Base-by-base conservation (phyloP, 805 yeast genomes). In the Sporopachydermia lactativora region DNA sequence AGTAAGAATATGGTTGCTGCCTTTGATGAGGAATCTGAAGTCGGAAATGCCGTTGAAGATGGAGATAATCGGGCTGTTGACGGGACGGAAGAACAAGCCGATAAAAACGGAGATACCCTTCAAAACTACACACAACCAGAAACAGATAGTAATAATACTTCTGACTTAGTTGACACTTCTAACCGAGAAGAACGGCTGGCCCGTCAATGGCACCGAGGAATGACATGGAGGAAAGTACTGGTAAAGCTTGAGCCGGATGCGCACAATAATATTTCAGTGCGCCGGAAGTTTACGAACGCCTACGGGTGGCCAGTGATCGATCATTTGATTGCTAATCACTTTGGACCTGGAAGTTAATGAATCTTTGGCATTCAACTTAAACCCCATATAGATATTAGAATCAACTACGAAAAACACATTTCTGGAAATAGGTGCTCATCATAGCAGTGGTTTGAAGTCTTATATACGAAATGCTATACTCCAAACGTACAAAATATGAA, bases 271-370 rank as follows among this genome's bases (percentile, higher is more conserved):
- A 86, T 92, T 18, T 68, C 84, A 18, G 97, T 89, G 1, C 65
- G 98, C 46, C 68, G 98, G 48, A 62, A 83, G 45, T 92, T 83
- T 64, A 79, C 94, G 4, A 89, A 89, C 59, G 92, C 96, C 0
- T 88, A 80, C 59, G 98, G 98, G 2, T 85, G 96, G 92, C 84
- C 82, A 1, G 95, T 85, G 0, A 67, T 89, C n/a, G 80, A 78
- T 36, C 95, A 89, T 57, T 51, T 88, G 48, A 82, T 81, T 1
- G 64, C 71, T 13, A 70, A 73, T 41, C 88, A 81, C 59, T n/a
- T n/a, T n/a, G n/a, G n/a, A n/a, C n/a, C n/a, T n/a, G n/a, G n/a
- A n/a, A n/a, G n/a, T n/a, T n/a, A n/a, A n/a, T n/a, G n/a, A n/a
- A n/a, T n/a, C n/a, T n/a, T n/a, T n/a, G n/a, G n/a, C n/a, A n/a